Conservation (phyloP, 2,329 filamentous ascomycete genomes). For the Plenodomus lindquistii region DNA sequence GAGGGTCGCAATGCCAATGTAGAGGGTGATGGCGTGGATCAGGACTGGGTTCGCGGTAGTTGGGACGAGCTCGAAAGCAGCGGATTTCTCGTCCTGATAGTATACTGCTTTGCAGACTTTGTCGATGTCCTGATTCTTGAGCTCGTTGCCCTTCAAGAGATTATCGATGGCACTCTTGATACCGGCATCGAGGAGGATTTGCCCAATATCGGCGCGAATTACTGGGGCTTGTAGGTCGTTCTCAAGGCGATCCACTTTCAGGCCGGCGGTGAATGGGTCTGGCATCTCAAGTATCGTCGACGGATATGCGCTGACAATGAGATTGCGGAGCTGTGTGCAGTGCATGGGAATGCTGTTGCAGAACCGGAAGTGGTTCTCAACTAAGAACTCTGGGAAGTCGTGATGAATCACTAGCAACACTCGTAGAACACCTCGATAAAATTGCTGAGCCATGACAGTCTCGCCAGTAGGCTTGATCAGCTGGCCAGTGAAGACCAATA, state of each 20-base stretch:
- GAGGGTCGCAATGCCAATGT: conserved; percentile 76
- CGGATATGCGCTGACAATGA: conserved; percentile 81
- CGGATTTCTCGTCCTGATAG: conserved; percentile 60
- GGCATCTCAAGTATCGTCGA: conserved; percentile 70
- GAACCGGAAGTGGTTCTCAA: conserved; percentile 81
- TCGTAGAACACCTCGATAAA: conserved; percentile 83
- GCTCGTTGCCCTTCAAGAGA: conserved; percentile 57
- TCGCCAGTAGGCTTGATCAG: conserved; percentile 75
- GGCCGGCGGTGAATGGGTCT: conserved; percentile 71
- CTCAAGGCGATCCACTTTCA: conserved; percentile 77
- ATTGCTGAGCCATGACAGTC: conserved; percentile 72
- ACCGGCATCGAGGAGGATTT: conserved; percentile 54
- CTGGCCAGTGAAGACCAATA: conserved; percentile 76
- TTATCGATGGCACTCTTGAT: conserved; percentile 60
- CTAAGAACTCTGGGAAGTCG: conserved; percentile 91
- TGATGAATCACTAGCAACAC: conserved; percentile 85
- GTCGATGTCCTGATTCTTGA: conserved; percentile 72
- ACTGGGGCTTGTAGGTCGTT: conserved; percentile 71
- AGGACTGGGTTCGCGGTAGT: conserved; percentile 71
- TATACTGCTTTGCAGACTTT: conserved; percentile 76
- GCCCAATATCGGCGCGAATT: conserved; percentile 65
- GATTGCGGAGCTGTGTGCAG: conserved; percentile 84
- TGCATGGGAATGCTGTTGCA: conserved; percentile 80
- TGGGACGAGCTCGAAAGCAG: conserved; percentile 67
- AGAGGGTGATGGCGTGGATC: conserved; percentile 81